These are phyloP conservation scores for Lolium rigidum DNA, from an alignment of 176 grass and related monocot species.

Conservation along the genomic window DNA sequence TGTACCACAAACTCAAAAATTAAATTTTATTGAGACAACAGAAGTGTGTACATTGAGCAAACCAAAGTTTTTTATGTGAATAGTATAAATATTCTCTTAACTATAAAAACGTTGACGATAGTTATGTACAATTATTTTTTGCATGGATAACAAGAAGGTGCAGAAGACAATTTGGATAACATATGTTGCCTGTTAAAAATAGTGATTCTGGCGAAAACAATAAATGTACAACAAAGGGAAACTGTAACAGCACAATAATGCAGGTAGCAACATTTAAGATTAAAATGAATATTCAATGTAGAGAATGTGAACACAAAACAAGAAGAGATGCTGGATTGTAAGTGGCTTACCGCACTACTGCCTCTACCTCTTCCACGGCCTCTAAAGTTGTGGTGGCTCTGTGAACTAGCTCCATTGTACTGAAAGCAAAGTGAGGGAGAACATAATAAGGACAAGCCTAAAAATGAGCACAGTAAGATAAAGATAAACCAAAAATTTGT, in stretches of 20 bases:
- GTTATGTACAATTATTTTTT: slow-evolving; percentile 6
- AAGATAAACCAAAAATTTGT: not conserved
- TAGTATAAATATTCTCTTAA: not conserved
- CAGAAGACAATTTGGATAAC: not conserved
- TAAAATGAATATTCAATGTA: not conserved
- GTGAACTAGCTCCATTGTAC: slow-evolving; percentile 66
- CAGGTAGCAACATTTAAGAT: not conserved
- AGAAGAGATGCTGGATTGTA: not conserved
- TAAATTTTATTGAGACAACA: not conserved
- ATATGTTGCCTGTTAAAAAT: not conserved
- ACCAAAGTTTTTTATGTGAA: not conserved
- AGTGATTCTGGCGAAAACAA: not conserved
- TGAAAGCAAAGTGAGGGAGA: slow-evolving; percentile 40
- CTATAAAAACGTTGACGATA: not conserved
- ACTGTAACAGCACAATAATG: not conserved
- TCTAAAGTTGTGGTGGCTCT: slow-evolving; percentile 62
- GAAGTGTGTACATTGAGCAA: not conserved
- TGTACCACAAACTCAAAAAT: not conserved
- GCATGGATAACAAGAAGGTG: not conserved
- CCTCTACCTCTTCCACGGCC: slow-evolving; percentile 80
- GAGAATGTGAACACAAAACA: not conserved
- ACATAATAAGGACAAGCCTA: not conserved
- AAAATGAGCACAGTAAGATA: not conserved
- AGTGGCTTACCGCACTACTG: slow-evolving; percentile 66
- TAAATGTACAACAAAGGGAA: not conserved